These are phyloP conservation scores for Botrytis tulipae DNA, from an alignment of 2,329 filamentous ascomycete genomes.

Conservation along the genomic window DNA sequence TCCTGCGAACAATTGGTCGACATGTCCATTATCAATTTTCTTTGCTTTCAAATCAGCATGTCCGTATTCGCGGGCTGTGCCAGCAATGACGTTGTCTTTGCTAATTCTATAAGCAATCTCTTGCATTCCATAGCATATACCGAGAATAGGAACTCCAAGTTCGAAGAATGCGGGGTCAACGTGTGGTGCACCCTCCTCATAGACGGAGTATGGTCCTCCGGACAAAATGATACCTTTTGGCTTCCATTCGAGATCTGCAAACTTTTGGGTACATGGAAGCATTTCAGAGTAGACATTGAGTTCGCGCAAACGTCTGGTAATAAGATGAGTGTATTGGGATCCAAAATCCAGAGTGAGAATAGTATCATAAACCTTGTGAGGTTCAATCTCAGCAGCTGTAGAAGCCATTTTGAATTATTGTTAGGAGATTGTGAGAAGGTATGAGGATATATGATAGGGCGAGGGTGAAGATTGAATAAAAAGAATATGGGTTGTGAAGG, in stretches of 20 bases:
- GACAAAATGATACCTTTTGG: conserved; percentile 82
- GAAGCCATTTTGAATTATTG: conserved; percentile 1
- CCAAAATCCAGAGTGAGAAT: conserved; percentile 72
- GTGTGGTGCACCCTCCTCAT: conserved; percentile 73
- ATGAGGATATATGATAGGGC: not conserved
- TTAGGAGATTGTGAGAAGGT: not conserved
- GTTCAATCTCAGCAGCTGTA: conserved; percentile 25
- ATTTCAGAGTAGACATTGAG: conserved; percentile 85
- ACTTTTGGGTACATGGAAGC: conserved; percentile 81
- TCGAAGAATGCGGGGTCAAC: conserved; percentile 78
- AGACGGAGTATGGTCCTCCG: conserved; percentile 73
- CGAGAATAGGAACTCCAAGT: conserved; percentile 38
- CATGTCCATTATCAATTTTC: conserved; percentile 54
- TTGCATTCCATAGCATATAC: conserved; percentile 52
- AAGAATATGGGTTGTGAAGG: not conserved
- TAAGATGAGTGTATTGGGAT: conserved; percentile 70
- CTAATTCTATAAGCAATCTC: conserved; percentile 72
- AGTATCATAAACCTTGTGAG: conserved; percentile 45
- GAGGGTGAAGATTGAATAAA: not conserved
- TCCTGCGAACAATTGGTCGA: conserved; percentile 76
- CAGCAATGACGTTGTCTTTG: conserved; percentile 63
- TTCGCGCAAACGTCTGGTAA: conserved; percentile 64
- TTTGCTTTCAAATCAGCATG: conserved; percentile 53
- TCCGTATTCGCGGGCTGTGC: conserved; percentile 51
- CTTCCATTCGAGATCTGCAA: conserved; percentile 72